Evolutionary conservation across 495 filamentous ascomycete genomes (phyloP), one percentile per base, ranked within the genome.

Genomic region (Penicillium ochrochloron): DNA sequence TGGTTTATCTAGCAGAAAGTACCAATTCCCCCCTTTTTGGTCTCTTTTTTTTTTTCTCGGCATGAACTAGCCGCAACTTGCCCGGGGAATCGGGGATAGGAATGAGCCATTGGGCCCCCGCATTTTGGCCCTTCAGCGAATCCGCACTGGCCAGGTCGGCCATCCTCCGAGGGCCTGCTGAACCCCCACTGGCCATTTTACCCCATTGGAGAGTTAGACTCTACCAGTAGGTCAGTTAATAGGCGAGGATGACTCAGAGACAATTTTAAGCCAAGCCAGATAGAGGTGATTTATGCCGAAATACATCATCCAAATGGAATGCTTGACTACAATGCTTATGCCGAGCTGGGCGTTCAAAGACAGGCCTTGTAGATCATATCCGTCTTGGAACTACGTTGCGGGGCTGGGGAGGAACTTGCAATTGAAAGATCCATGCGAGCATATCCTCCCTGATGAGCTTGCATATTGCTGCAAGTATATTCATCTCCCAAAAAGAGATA

Each of bases 31-130:
- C 63, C 63, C 54, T 59, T 61, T 63, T 42, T 41, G 62, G 65
- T 48, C 46, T 62, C 57, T 61, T 60, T 58, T 66, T 39, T 46
- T 66, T 62, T 59, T 58, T 55, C 52, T 61, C 54, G 53, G 63
- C 61, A 39, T 60, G 34, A 56, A 8, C 66, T 65, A 60, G 42
- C 15, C 31, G 48, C 48, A 52, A 39, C 58, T 67, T 59, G 41
- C 61, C 58, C 50, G 59, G 44, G 15, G 41, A 62, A 50, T 56
- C 48, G 59, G 44, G n/a, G 41, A 62, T 60, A 54, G 61, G 35
- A 61, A 53, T 59, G 60, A 42, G 48, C 55, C 67, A 61, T 48
- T 59, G 60, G 51, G 48, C 55, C 67, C 69, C 70, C 70, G 64
- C 67, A 66, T 64, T 65, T 65, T 29, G 14, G 2, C 46, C 17